A percentile compares a stretch with the other conserved stretches of the same genome.
Conservation (phyloP, 805 yeast genomes). For the Cyberlindnera lachancei region DNA sequence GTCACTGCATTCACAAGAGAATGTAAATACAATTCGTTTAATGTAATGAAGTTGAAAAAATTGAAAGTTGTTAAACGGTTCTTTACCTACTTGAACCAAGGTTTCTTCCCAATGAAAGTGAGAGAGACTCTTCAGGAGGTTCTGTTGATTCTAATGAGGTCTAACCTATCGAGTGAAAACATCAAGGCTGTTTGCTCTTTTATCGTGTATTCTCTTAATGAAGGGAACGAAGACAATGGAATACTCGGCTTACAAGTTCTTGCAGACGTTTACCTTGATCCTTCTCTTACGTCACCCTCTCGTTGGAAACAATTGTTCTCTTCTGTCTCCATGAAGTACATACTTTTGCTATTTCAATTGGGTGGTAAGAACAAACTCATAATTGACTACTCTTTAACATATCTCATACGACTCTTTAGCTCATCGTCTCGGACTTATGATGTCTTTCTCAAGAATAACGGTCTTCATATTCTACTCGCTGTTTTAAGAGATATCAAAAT, state of each 20-base stretch:
- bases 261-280: slow-evolving; percentile 26
- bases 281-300: slow-evolving; percentile 32
- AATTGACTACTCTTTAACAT: slow-evolving; percentile 27
- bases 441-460: slow-evolving; percentile 44
- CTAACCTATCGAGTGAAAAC: slow-evolving; percentile 47
- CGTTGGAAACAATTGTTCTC: slow-evolving; percentile 40
- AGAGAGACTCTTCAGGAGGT: slow-evolving; percentile 32
- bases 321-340: slow-evolving; percentile 59
- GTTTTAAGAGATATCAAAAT: slow-evolving; percentile 39
- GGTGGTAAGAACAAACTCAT: slow-evolving; percentile 24
- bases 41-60: slow-evolving; percentile 43
- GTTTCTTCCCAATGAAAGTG: slow-evolving; percentile 28
- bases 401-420: slow-evolving; percentile 44
- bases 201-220: slow-evolving; percentile 40
- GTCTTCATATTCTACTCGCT: slow-evolving; percentile 40
- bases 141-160: slow-evolving; percentile 31
- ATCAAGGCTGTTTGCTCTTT: slow-evolving; percentile 45
- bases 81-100: slow-evolving; percentile 22
- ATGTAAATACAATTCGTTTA: slow-evolving; percentile 44
- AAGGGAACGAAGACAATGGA: slow-evolving; percentile 19
- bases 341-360: slow-evolving; percentile 43
- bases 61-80: slow-evolving; percentile 38
- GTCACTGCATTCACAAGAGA: slow-evolving; percentile 46
- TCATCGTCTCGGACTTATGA: slow-evolving; percentile 40
- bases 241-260: slow-evolving; percentile 26